Evolutionary conservation across 257 asterid genomes (phyloP).

Genomic region (Solanum okadae): DNA sequence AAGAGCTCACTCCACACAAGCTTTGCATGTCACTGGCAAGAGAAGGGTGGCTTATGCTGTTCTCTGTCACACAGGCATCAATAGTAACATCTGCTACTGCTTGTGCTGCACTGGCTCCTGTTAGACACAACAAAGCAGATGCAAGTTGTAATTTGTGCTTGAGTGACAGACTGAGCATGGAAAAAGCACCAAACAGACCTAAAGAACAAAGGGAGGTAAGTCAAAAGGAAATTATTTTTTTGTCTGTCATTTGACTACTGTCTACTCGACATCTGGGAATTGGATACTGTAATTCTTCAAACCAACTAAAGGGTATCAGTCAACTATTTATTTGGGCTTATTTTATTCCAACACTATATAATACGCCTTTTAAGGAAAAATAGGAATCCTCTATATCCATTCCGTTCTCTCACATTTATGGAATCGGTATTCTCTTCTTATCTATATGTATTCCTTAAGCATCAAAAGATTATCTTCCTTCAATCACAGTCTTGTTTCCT

Average conservation of each 20-base stretch:
- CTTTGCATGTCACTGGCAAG: slow-evolving; percentile 69
- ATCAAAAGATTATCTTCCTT: neutral
- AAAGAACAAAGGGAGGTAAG: slow-evolving; percentile 8
- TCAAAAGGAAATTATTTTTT: neutral
- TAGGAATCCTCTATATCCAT: neutral
- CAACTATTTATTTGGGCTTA: neutral
- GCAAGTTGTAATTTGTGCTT: slow-evolving; percentile 17
- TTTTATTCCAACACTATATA: neutral
- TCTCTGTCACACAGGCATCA: slow-evolving; percentile 61
- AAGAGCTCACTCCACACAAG: slow-evolving; percentile 47
- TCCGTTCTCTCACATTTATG: neutral
- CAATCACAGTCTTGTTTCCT: neutral
- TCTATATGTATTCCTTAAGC: neutral
- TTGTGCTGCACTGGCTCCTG: slow-evolving; percentile 35
- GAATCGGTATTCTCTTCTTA: neutral
- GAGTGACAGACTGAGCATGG: slow-evolving; percentile 41
- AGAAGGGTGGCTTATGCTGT: slow-evolving; percentile 38
- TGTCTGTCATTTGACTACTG: neutral
- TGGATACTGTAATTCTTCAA: neutral
- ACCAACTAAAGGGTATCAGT: neutral
- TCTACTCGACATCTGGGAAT: neutral
- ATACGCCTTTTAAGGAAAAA: neutral
- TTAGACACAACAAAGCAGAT: slow-evolving; percentile 31
- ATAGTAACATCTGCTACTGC: slow-evolving; percentile 67
- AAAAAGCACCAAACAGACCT: slow-evolving; percentile 38